Evolutionary conservation across 352 stramenopile species (phyloP), one percentile per base, ranked within the genome.

Genomic region (Phytophthora meadii): DNA sequence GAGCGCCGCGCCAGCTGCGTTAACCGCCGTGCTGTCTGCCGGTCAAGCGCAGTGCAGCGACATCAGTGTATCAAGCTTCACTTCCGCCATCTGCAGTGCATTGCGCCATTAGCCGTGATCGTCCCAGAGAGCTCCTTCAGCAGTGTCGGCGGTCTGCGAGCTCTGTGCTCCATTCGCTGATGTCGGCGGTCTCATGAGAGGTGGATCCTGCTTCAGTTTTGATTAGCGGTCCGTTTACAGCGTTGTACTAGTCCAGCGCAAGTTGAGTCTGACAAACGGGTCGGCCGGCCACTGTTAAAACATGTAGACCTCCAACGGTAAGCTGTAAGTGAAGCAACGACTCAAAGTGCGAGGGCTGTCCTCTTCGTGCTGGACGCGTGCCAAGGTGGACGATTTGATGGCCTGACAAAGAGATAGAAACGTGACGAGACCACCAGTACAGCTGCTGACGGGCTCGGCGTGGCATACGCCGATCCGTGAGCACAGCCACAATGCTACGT

Each of bases 181-280:
- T 49, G 30, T 28, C 32, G 63, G 41, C 36, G 55, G 55, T 71
- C 63, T 70, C 54, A 28, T 14, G 40, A 67, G 52, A 68, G 45
- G 60, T 68, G 53, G 19, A 58, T n/a, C 0, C 25, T 54, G 39
- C 61, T 65, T 69, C 61, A 69, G 61, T 54, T 64, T 69, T 48
- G 61, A 69, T 63, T 65, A 69, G 53, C 27, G 30, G 24, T 56
- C 25, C 36, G 45, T 44, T 44, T 56, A 41, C 32, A 54, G 37
- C 30, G 30, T 24, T 12, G 32, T 41, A 55, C 19, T 19, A 19
- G 19, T 19, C 0, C 11, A 11, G 22, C 22, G 36, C 36, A 57
- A 57, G 36, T 57, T 57, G 36, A 52, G n/a, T 41, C 19, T 49
- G 55, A n/a, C 55, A 56, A 56, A 57, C 45, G 46, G 19, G 47